phyloP scores from a whole-genome alignment of 1,139 yeast species.

The Candida sanyaensis region DNA sequence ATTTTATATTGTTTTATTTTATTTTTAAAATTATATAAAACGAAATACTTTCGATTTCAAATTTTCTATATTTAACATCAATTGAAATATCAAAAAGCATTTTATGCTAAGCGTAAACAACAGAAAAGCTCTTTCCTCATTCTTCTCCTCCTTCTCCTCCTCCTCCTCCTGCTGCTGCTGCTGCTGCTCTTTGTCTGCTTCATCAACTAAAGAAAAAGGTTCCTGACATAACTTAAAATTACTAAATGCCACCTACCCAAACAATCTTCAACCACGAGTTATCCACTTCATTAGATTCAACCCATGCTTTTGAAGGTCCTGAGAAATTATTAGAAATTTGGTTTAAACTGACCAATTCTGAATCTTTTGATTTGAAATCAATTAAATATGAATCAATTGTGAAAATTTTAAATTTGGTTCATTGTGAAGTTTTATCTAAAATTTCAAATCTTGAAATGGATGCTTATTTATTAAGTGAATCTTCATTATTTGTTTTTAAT shows the following conservation, averaged over 20 bases:
- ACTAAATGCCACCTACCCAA: conserved; percentile 36
- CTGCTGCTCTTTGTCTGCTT: conserved; percentile 1
- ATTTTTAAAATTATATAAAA: background rate
- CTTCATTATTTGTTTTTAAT: conserved; percentile 85
- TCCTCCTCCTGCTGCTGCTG: too few species aligned
- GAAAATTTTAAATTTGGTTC: conserved; percentile 73
- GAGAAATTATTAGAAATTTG: conserved; percentile 91
- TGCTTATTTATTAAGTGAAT: conserved; percentile 86
- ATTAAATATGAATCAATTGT: conserved; percentile 74
- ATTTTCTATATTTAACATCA: background rate
- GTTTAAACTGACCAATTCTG: conserved; percentile 40
- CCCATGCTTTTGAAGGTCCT: conserved; percentile 96
- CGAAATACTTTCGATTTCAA: background rate
- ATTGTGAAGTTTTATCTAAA: conserved; percentile 84
- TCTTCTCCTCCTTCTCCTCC: background rate
- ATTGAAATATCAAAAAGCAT: background rate
- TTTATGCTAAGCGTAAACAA: conserved; percentile 4
- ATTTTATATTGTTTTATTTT: too few species aligned
- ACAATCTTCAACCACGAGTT: conserved; percentile 70
- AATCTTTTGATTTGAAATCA: conserved; percentile 55
- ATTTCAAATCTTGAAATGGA: conserved; percentile 61
- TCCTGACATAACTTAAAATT: conserved; percentile 4
- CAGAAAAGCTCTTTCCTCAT: background rate
- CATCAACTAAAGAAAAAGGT: conserved; percentile 2
- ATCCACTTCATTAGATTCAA: conserved; percentile 79